These are phyloP conservation scores for Cronartium quercuum DNA, from an alignment of 1,284 basidiomycete species.

Conservation along the genomic window DNA sequence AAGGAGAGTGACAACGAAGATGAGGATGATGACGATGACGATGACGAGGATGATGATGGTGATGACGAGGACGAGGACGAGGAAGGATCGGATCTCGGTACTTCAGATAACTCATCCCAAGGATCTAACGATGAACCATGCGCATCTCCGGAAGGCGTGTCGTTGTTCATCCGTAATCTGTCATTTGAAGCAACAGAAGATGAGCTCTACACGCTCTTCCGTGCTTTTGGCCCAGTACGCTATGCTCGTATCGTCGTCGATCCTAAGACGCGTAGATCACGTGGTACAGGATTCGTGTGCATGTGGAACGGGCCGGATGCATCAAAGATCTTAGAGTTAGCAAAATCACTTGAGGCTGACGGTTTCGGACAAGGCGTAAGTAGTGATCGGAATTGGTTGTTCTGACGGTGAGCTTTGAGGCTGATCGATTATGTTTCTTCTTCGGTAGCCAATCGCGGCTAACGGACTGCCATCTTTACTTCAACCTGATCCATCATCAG, in stretches of 20 bases:
- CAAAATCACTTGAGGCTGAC: slow-evolving; percentile 60
- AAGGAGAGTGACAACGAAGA: slow-evolving; percentile 31
- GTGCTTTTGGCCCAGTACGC: slow-evolving; percentile 80
- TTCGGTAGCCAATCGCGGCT: slow-evolving; percentile 28
- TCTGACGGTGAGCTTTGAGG: not conserved
- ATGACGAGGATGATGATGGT: slow-evolving; percentile 51
- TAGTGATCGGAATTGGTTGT: not conserved
- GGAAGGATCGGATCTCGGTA: not conserved
- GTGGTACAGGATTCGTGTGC: slow-evolving; percentile 93
- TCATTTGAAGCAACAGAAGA: slow-evolving; percentile 88
- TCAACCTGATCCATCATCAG: slow-evolving; percentile 88
- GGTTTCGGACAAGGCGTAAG: slow-evolving; percentile 53
- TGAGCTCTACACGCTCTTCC: slow-evolving; percentile 78
- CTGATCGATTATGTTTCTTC: slow-evolving; percentile 31
- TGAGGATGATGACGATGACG: slow-evolving; percentile 37
- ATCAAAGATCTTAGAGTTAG: slow-evolving; percentile 73
- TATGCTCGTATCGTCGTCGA: slow-evolving; percentile 92
- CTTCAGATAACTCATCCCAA: not conserved
- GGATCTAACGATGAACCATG: slow-evolving; percentile 49
- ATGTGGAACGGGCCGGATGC: slow-evolving; percentile 94
- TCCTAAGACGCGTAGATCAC: slow-evolving; percentile 69
- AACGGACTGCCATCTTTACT: slow-evolving; percentile 66
- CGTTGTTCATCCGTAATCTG: slow-evolving; percentile 89
- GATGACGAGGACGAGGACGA: slow-evolving; percentile 48
- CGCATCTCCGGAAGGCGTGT: slow-evolving; percentile 59